Base-by-base conservation (phyloP, 1,139 yeast genomes). In the Candida tropicalis region DNA sequence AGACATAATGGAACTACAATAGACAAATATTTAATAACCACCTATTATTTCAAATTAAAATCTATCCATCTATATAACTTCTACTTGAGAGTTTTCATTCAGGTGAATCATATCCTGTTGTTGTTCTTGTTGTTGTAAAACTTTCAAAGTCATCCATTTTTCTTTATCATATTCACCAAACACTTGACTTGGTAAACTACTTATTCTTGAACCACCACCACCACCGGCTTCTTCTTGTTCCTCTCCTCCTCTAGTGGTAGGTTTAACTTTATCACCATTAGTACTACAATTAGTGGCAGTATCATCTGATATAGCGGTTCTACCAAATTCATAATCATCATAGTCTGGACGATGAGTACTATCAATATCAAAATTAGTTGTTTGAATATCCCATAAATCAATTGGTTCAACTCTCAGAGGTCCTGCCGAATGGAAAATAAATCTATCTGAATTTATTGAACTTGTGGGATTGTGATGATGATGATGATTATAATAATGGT, bases 121-220 rank as follows among this genome's bases (percentile, higher is more conserved):
- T 5, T 9, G 13, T 25, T 33, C 29, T n/a, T 31, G 15, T 12
- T 31, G 35, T 31, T 38, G 35, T n/a, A 47, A 51, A 23, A 59
- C 64, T 52, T 75, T 73, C 47, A 81, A 63, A 0, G 79, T 76
- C 44, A 74, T 63, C 87, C 87, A 81, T 57, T 82, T 82, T 57
- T 82, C 87, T 51, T 75, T 64, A 54, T 82, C 87, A 54, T 82
- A 82, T 54, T 80, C 81, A 0, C 87, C 86, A 42, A 81, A 73
- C 2, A 79, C 81, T 10, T 75, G 81, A 45, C 82, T 73, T 0
- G 86, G 87, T 33, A 77, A 67, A 1, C 81, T 72, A 48, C 78
- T 76, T 12, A 68, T 64, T 25, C 77, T 60, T 3, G 80, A 74
- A 39, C 61, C 60, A 32, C 6, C 31, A 22, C 33, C 40, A 22